Evolutionary conservation across 1,139 yeast species (phyloP).

Genomic region (Blastobotrys raffinosifermentans): DNA sequence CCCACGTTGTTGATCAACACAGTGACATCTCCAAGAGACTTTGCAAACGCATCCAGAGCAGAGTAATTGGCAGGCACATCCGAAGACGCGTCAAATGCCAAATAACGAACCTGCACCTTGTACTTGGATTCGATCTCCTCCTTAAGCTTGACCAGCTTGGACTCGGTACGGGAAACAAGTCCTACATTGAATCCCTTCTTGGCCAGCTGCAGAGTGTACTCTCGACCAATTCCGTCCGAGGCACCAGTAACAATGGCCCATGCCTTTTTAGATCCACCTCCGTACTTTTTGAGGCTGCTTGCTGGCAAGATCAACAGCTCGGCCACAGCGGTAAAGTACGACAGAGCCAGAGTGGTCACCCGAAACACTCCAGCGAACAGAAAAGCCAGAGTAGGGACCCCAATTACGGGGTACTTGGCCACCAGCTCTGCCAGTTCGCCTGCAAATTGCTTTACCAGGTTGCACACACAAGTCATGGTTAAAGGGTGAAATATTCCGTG

Average conservation of each 20-base stretch:
- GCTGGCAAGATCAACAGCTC: slow-evolving; percentile 64
- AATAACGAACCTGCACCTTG: slow-evolving; percentile 56
- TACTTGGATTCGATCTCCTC: slow-evolving; percentile 55
- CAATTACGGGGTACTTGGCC: slow-evolving; percentile 12
- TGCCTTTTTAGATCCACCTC: slow-evolving; percentile 48
- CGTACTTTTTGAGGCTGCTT: slow-evolving; percentile 60
- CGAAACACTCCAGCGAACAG: slow-evolving; percentile 46
- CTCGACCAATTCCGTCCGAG: slow-evolving; percentile 96
- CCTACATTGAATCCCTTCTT: slow-evolving; percentile 75
- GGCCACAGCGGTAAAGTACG: slow-evolving; percentile 40
- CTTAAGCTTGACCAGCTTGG: slow-evolving; percentile 65
- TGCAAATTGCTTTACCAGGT: too few species aligned
- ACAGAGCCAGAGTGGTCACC: slow-evolving; percentile 38
- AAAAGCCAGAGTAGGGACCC: slow-evolving; percentile 15
- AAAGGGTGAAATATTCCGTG: too few species aligned
- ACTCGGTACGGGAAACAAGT: slow-evolving; percentile 75
- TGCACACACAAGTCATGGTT: too few species aligned
- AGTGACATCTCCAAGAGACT: slow-evolving; percentile 45
- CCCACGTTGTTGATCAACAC: slow-evolving; percentile 91
- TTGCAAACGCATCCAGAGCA: slow-evolving; percentile 44
- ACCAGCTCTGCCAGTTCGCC: slow-evolving; percentile 11
- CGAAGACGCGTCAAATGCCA: slow-evolving; percentile 73
- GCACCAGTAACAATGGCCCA: slow-evolving; percentile 98
- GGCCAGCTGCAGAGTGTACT: slow-evolving; percentile 82
- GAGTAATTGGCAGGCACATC: slow-evolving; percentile 52